Evolutionary conservation across 1,284 basidiomycete species (phyloP).

Genomic region (Sparassis latifolia): DNA sequence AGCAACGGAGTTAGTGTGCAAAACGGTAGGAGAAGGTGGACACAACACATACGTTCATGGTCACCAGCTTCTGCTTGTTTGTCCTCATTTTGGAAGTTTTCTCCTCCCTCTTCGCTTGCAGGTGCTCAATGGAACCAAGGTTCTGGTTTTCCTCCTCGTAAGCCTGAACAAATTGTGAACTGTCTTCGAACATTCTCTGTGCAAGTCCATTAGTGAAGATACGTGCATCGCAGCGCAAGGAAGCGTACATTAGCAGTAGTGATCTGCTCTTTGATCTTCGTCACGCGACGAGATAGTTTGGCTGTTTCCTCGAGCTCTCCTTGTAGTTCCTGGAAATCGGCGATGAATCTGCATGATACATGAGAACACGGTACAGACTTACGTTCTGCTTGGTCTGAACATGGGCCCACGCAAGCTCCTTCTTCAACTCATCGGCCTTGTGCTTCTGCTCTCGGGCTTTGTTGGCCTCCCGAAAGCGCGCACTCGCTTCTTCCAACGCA

Average conservation of each 20-base stretch:
- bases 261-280: conserved; percentile 44
- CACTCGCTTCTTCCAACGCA: conserved; percentile 51
- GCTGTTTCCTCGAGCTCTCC: conserved; percentile 45
- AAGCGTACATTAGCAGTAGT: conserved; percentile 45
- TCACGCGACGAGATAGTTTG: conserved; percentile 38
- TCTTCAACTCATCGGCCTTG: conserved; percentile 66
- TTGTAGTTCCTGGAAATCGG: conserved; percentile 40
- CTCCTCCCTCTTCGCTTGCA: conserved; percentile 38
- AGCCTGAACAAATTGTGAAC: conserved; percentile 39
- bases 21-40: neutral
- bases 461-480: conserved; percentile 65
- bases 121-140: conserved; percentile 47
- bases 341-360: neutral
- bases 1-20: neutral
- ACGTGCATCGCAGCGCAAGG: conserved; percentile 33
- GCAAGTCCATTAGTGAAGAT: no score
- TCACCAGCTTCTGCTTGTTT: conserved; percentile 39
- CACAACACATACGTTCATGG: conserved; percentile 34
- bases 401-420: conserved; percentile 86
- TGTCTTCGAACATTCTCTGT: conserved; percentile 25
- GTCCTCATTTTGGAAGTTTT: conserved; percentile 39
- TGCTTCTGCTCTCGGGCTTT: conserved; percentile 69
- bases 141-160: conserved; percentile 42
- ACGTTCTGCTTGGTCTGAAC: conserved; percentile 70
- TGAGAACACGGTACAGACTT: neutral